phyloP scores from a whole-genome alignment of 2,329 filamentous ascomycete genomes.

The Aspergillus ochraceus region DNA sequence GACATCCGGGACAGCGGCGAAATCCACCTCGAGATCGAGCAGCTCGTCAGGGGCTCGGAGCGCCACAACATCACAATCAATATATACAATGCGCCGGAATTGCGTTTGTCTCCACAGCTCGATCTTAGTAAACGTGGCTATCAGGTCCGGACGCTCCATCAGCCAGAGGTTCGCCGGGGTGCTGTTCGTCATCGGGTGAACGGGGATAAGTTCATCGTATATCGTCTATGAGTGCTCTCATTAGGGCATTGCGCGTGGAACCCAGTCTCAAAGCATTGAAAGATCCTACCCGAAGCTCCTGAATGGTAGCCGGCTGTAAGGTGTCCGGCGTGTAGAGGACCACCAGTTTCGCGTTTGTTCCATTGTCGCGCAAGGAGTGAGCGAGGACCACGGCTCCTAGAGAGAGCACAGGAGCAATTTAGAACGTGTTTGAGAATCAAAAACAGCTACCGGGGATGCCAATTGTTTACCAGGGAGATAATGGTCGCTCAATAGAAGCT shows the following conservation, averaged over 20 bases:
- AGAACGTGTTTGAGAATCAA: background rate
- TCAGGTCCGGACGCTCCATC: conserved; percentile 87
- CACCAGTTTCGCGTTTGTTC: conserved; percentile 80
- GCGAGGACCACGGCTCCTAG: conserved; percentile 88
- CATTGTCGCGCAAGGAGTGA: conserved; percentile 89
- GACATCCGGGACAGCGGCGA: conserved; percentile 83
- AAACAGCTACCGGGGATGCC: background rate
- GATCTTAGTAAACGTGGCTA: conserved; percentile 95
- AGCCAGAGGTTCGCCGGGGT: conserved; percentile 80
- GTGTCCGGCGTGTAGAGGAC: conserved; percentile 80
- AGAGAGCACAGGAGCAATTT: conserved; percentile 18
- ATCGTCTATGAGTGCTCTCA: conserved; percentile 58
- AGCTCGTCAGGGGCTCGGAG: conserved; percentile 90
- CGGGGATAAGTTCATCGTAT: conserved; percentile 86
- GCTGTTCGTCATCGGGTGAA: conserved; percentile 74
- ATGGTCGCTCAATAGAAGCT: conserved; percentile 89
- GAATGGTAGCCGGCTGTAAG: conserved; percentile 71
- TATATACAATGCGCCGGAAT: conserved; percentile 88
- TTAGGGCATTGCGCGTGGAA: conserved; percentile 17
- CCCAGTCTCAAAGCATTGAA: conserved; percentile 5
- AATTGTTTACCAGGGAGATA: conserved; percentile 78
- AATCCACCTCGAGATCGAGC: conserved; percentile 64
- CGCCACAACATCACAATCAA: conserved; percentile 92
- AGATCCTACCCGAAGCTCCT: conserved; percentile 68
- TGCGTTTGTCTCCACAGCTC: conserved; percentile 88